Conservation (phyloP, 75 land plant genomes). For the Pinus tabuliformis region DNA sequence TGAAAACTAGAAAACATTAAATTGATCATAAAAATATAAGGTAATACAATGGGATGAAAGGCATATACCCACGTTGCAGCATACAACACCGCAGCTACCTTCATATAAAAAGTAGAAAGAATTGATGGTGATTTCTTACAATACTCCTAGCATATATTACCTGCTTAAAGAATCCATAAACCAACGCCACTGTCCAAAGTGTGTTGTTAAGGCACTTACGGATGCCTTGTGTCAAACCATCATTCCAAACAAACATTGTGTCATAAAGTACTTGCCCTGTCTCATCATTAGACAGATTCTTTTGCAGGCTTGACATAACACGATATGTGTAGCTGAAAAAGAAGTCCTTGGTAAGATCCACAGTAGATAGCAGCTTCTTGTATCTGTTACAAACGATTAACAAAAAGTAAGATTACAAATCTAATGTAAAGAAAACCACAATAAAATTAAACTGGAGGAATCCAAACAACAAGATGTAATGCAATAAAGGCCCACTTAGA, state of each 20-base stretch:
- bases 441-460: neutral
- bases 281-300: slow-evolving; percentile 38
- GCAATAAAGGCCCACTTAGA: neutral
- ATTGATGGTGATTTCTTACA: neutral
- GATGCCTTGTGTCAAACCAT: slow-evolving; percentile 69
- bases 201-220: slow-evolving; percentile 62
- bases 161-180: slow-evolving; percentile 88
- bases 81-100: no score
- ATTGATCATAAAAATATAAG: no score
- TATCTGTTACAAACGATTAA: slow-evolving; percentile 50
- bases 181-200: slow-evolving; percentile 79
- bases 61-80: no score
- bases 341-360: slow-evolving; percentile 94
- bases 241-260: slow-evolving; percentile 95
- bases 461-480: neutral
- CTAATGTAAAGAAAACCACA: neutral
- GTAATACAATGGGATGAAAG: no score
- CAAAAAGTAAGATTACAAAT: slow-evolving; percentile 9
- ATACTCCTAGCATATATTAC: slow-evolving; percentile 16
- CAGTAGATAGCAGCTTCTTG: slow-evolving; percentile 69
- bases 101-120: neutral
- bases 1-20: no score
- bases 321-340: slow-evolving; percentile 86
- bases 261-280: slow-evolving; percentile 50
- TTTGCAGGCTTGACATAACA: slow-evolving; percentile 73